A percentile compares a stretch with the other conserved stretches of the same genome.
phyloP scores from a whole-genome alignment of 2,329 filamentous ascomycete genomes.

The Paraphaeosphaeria minitans region DNA sequence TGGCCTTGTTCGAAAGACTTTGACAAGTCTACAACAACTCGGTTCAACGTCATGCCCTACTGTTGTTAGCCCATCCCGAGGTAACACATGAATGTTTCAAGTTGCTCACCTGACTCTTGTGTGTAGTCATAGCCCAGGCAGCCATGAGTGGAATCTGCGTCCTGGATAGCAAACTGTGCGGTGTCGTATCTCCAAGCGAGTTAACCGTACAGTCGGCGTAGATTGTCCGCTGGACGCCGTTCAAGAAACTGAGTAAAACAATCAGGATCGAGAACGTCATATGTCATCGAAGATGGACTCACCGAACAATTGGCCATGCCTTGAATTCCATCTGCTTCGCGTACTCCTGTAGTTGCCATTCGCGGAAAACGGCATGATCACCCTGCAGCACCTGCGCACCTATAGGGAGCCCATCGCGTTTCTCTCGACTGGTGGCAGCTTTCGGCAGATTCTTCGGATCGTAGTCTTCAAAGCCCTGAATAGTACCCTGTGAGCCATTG shows the following conservation, averaged over 20 bases:
- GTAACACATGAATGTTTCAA: neutral
- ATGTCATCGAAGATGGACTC: neutral
- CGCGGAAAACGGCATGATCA: constrained; percentile 46
- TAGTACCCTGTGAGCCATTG: constrained; percentile 43
- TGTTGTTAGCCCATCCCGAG: constrained; percentile 5
- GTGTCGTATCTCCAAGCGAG: constrained; percentile 53
- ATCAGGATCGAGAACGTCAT: neutral
- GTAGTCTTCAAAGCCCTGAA: constrained; percentile 45
- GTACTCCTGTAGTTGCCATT: constrained; percentile 48
- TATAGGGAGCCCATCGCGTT: constrained; percentile 2
- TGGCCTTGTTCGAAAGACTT: constrained; percentile 62
- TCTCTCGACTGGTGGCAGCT: constrained; percentile 11
- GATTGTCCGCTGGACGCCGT: constrained; percentile 53
- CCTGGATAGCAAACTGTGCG: constrained; percentile 58
- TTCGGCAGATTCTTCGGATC: constrained; percentile 38
- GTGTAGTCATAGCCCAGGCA: constrained; percentile 68
- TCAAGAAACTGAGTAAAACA: constrained; percentile 50
- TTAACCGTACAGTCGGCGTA: constrained; percentile 58
- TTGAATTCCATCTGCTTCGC: constrained; percentile 40
- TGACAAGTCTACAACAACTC: constrained; percentile 60
- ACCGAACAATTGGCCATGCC: constrained; percentile 57
- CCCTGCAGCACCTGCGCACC: constrained; percentile 38
- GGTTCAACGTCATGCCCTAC: constrained; percentile 67
- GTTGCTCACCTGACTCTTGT: constrained; percentile 55
- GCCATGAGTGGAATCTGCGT: constrained; percentile 66